Evolutionary conservation across 805 yeast genomes (phyloP), one percentile per base, ranked within the genome.

Genomic region (Hanseniaspora jakobsenii): DNA sequence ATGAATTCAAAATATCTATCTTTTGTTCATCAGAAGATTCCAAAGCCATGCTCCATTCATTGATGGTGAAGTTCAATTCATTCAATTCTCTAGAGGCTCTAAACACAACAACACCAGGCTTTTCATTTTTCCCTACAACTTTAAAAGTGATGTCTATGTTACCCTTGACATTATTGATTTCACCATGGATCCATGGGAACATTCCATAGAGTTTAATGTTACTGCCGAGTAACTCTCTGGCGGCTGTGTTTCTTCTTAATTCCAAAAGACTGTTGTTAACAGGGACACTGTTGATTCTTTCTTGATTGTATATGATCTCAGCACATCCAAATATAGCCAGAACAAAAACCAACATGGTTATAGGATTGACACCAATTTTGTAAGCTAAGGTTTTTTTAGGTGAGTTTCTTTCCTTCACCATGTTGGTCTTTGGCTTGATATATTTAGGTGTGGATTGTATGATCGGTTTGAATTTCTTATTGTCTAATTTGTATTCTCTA

Each of bases 111-210:
- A 71, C 66, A 14, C 74, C 78, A 2, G 72, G 73, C 4, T 61
- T 56, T 14, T 66, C 69, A 51, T 70, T 69, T 43, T 71, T 71
- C 9, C 97, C 98, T 52, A 70, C 69, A 29, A 85, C 81, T 28
- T 69, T 63, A 54, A 85, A 86, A 23, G 61, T 60, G 50, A 91
- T 73, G 58, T 89, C 81, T 32, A 91, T 81, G 16, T 72, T 66
- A 21, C 95, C 95, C 49, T 75, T 70, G 49, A 84, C 85, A 23
- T 91, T 84, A 53, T 87, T 85, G 51, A 91, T 66, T 36, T 76
- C 73, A 10, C 98, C 98, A 47, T 70, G 64, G 48, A 89, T 77
- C 95, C 95, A 91, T 4, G 98, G 97, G 66, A 78, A 73, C 13
- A 59, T 22, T 22, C 78, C 75, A 23, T 75, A 72, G 57, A 79